A percentile compares a stretch with the other conserved stretches of the same genome.
These are phyloP conservation scores for Pterocarpus macrocarpus DNA, from an alignment of 306 rosid species.

Conservation along the genomic window DNA sequence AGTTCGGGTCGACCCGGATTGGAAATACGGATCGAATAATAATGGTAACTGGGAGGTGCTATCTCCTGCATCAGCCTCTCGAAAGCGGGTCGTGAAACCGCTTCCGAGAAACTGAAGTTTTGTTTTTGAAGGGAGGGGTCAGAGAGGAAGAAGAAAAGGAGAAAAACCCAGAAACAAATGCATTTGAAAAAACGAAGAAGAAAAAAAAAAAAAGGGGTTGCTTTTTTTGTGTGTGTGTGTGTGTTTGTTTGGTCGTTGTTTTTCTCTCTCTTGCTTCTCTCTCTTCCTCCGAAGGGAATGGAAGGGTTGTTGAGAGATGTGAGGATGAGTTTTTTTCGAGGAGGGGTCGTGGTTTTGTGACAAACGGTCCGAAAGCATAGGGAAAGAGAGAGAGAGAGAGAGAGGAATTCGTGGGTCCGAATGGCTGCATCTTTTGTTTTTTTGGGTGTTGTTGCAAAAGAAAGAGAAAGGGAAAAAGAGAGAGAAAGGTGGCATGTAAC, in stretches of 20 bases:
- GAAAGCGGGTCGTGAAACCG: slow-evolving; percentile 44
- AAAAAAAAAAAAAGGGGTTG: neutral
- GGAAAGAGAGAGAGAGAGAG: slow-evolving; percentile 31
- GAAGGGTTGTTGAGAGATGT: neutral
- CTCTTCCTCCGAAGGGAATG: no score
- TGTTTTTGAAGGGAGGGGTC: neutral
- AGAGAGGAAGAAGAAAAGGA: neutral
- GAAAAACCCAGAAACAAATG: slow-evolving; percentile 4
- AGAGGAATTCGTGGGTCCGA: slow-evolving; percentile 75
- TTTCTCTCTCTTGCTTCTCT: no score
- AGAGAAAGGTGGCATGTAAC: slow-evolving; percentile 69
- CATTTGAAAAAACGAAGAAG: neutral
- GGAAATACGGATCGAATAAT: no score
- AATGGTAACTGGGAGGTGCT: neutral
- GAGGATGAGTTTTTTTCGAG: slow-evolving; percentile 45
- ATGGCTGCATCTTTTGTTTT: slow-evolving; percentile 54
- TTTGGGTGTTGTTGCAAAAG: slow-evolving; percentile 45
- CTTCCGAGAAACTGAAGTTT: neutral
- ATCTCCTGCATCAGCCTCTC: slow-evolving; percentile 41
- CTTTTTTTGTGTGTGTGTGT: neutral
- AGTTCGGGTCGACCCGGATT: neutral
- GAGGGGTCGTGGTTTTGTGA: slow-evolving; percentile 34
- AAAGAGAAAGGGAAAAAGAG: slow-evolving; percentile 24
- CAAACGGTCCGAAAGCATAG: slow-evolving; percentile 70
- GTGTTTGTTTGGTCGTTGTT: neutral